These are phyloP conservation scores for Trichoderma citrinoviride DNA, from an alignment of 2,329 filamentous ascomycete genomes.

Conservation along the genomic window DNA sequence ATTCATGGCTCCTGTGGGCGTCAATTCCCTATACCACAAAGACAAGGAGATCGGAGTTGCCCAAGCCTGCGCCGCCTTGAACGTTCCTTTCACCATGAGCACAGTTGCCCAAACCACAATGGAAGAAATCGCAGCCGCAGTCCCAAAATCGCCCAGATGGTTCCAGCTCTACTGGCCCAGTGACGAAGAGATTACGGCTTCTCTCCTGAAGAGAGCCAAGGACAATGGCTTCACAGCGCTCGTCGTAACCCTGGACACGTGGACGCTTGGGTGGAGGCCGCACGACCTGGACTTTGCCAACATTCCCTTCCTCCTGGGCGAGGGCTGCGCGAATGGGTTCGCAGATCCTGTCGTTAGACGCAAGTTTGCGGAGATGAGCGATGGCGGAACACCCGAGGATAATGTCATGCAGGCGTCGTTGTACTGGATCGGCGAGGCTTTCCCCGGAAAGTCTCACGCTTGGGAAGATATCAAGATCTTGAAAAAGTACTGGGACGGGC, in stretches of 20 bases:
- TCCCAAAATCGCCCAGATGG: slow-evolving; percentile 59
- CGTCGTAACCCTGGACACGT: slow-evolving; percentile 72
- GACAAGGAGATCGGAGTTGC: slow-evolving; percentile 65
- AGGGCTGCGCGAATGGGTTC: slow-evolving; percentile 62
- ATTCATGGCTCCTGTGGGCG: slow-evolving; percentile 68
- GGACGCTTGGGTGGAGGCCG: slow-evolving; percentile 66
- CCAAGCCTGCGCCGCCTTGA: slow-evolving; percentile 56
- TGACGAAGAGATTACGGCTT: slow-evolving; percentile 62
- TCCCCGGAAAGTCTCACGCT: slow-evolving; percentile 45
- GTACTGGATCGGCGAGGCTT: slow-evolving; percentile 53
- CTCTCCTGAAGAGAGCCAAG: slow-evolving; percentile 60
- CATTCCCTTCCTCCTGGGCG: slow-evolving; percentile 56
- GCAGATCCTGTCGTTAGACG: slow-evolving; percentile 62
- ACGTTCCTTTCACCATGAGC: slow-evolving; percentile 65
- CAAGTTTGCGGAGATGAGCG: slow-evolving; percentile 35
- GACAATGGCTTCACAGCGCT: slow-evolving; percentile 61
- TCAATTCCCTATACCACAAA: slow-evolving; percentile 64
- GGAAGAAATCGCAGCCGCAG: slow-evolving; percentile 62
- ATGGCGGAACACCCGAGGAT: slow-evolving; percentile 47
- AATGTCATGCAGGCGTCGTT: slow-evolving; percentile 48
- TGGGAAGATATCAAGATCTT: slow-evolving; percentile 63
- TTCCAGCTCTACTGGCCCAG: slow-evolving; percentile 75
- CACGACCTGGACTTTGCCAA: slow-evolving; percentile 63
- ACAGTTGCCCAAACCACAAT: slow-evolving; percentile 63
- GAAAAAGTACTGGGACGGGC: slow-evolving; percentile 58